Evolutionary conservation across 345 rosid species (phyloP).

Genomic region (Noccaea bulbosa): DNA sequence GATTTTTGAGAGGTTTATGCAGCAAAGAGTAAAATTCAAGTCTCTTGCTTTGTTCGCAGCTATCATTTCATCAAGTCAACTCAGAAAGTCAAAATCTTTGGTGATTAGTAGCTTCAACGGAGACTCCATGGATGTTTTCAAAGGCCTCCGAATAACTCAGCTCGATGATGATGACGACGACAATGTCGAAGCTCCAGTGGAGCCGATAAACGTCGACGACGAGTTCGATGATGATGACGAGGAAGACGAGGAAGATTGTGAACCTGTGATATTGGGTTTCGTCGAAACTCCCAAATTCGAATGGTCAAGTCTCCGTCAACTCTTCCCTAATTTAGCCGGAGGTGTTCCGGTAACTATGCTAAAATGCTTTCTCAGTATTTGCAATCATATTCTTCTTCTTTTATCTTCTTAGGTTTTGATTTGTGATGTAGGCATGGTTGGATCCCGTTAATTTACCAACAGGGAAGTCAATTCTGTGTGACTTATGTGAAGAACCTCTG

Average conservation of each 20-base stretch:
- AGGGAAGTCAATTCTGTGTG: conserved; percentile 66
- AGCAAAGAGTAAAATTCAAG: conserved; percentile 21
- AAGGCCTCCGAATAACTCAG: conserved; percentile 60
- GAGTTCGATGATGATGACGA: conserved; percentile 58
- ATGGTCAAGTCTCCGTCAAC: conserved; percentile 74
- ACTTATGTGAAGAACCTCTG: conserved; percentile 77
- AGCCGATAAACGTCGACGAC: conserved; percentile 37
- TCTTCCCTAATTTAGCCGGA: conserved; percentile 89
- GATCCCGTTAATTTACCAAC: conserved; percentile 83
- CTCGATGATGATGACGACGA: conserved; percentile 55
- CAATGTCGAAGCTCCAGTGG: conserved; percentile 27
- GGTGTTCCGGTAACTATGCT: conserved; percentile 63
- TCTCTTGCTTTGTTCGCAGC: conserved; percentile 3
- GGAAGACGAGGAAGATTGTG: conserved; percentile 63
- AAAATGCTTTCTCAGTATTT: not conserved
- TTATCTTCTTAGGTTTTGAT: conserved; percentile 19
- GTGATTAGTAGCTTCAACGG: conserved; percentile 39
- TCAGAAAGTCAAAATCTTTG: not conserved
- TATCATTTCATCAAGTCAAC: conserved; percentile 4
- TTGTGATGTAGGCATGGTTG: conserved; percentile 75
- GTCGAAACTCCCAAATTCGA: conserved; percentile 59
- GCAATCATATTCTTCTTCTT: not conserved
- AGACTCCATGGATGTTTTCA: conserved; percentile 58
- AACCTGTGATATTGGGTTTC: conserved; percentile 70
- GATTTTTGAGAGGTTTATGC: conserved; percentile 34